Base-by-base conservation (phyloP, 495 filamentous ascomycete species). In the Stereocaulon alpinum region DNA sequence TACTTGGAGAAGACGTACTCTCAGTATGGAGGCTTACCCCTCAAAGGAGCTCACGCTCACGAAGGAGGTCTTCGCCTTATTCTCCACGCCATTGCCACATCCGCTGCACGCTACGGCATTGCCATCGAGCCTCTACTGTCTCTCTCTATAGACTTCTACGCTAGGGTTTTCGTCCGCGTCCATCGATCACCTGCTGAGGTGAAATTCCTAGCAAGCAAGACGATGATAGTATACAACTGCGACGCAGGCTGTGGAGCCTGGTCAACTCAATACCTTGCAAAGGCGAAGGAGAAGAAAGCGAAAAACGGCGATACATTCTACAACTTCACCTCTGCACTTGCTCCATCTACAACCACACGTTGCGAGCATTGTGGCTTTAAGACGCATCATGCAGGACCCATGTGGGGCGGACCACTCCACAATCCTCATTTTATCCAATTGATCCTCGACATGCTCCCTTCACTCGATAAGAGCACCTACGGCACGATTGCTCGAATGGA, bases 111-210 rank as follows among this genome's bases (percentile, higher is more conserved):
- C 60, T 95, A 97, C 61, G 93, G 93, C n/a, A 71, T 93, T 9
- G 80, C 88, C 4, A 89, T 96, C 58, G 93, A 99, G 68, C 93
- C 93, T 0, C 76, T 96, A 0, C 77, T 99, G 15, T 95, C 89
- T 17, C 79, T 99, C 7, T 94, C 87, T 12, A 93, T 97, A 56
- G 93, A 99, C 70, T 99, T 89, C 69, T 99, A 99, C 68, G 79
- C 82, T n/a, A 82, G 94, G 47, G 75, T 96, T 1, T 99, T 97
- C 67, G 84, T 99, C 57, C 84, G 88, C 1, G 76, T 99, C 34
- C 76, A 80, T 58, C 86, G 81, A 49, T 89, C 86, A 2, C 85
- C 90, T 0, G 83, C 82, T 0, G 82, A 89, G 58, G 91, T 96
- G 56, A 99, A 99, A 67, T 89, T 91, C 57, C 77, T 88, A 15